Percentiles rank a stretch among this genome's conserved stretches.
Evolutionary conservation across 805 yeast species (phyloP).

Genomic region (Lipomyces mesembrius): DNA sequence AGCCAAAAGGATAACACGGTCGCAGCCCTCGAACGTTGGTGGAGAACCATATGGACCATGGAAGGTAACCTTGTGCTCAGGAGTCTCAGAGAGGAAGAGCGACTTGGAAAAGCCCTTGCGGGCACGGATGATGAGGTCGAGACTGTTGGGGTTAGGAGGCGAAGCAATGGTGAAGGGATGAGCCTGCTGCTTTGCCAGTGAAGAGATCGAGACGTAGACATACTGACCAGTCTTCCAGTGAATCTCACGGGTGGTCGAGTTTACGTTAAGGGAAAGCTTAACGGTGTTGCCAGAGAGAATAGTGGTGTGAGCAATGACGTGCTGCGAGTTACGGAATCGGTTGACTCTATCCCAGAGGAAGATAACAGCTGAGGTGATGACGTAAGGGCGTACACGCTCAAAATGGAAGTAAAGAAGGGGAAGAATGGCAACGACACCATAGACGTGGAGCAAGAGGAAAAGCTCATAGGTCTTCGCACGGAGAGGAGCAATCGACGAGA

Average conservation of each 20-base stretch:
- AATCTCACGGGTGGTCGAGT: constrained; percentile 36
- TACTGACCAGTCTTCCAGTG: constrained; percentile 39
- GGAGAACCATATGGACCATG: constrained; percentile 38
- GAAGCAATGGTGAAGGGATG: constrained; percentile 39
- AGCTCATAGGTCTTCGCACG: constrained; percentile 36
- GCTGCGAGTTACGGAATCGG: constrained; percentile 34
- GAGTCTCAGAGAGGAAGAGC: constrained; percentile 34
- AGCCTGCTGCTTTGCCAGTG: constrained; percentile 37
- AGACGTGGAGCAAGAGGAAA: constrained; percentile 37
- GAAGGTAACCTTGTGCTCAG: constrained; percentile 38
- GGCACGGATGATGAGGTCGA: constrained; percentile 44
- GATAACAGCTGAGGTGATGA: constrained; percentile 36
- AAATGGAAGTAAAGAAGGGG: constrained; percentile 38
- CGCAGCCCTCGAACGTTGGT: constrained; percentile 35
- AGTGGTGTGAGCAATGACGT: constrained; percentile 35
- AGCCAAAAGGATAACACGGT: constrained; percentile 41
- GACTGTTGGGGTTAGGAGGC: constrained; percentile 36
- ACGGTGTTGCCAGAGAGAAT: constrained; percentile 38
- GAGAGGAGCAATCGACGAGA: constrained; percentile 36
- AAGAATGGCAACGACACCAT: constrained; percentile 36
- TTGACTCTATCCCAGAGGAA: constrained; percentile 37
- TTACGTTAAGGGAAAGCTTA: constrained; percentile 34
- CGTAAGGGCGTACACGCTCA: constrained; percentile 38
- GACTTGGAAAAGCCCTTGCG: constrained; percentile 43
- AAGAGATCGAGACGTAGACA: constrained; percentile 32